A percentile compares a stretch with the other conserved stretches of the same genome.
phyloP scores from a whole-genome alignment of 345 rosid genomes.

The Populus davidiana region DNA sequence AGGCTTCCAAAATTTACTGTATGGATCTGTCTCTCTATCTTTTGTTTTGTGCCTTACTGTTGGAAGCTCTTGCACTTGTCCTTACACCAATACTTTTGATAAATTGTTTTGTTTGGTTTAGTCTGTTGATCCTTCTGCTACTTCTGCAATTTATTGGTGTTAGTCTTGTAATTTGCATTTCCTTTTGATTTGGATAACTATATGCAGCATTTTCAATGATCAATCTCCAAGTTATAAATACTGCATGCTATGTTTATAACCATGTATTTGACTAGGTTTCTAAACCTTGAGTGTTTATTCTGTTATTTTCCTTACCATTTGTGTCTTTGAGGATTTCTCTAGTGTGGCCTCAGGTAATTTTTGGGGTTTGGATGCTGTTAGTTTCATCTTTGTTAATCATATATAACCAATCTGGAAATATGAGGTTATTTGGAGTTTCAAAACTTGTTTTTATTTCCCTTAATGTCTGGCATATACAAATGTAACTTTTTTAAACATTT shows the following conservation, averaged over 20 bases:
- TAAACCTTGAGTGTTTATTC: neutral
- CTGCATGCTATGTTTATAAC: neutral
- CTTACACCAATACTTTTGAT: neutral
- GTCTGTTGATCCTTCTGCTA: neutral
- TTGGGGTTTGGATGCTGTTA: neutral
- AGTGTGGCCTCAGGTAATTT: neutral
- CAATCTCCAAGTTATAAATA: neutral
- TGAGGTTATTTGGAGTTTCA: conserved; percentile 1
- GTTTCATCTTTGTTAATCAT: neutral
- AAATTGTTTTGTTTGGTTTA: neutral
- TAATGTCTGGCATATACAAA: conserved; percentile 8
- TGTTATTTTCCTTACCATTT: neutral
- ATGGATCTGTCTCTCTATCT: neutral
- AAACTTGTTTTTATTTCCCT: neutral
- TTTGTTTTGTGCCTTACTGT: neutral
- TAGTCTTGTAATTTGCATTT: neutral
- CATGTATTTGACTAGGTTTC: neutral
- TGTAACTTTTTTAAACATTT: conserved; percentile 11
- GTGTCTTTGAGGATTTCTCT: neutral
- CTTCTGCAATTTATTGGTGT: neutral
- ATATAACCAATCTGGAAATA: conserved; percentile 6
- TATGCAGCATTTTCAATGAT: neutral
- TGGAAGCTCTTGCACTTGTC: neutral
- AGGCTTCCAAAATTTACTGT: conserved; percentile 39
- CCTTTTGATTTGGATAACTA: neutral